Evolutionary conservation across 352 stramenopile species (phyloP), one percentile per base, ranked within the genome.

Genomic region (Globisporangium canariense): DNA sequence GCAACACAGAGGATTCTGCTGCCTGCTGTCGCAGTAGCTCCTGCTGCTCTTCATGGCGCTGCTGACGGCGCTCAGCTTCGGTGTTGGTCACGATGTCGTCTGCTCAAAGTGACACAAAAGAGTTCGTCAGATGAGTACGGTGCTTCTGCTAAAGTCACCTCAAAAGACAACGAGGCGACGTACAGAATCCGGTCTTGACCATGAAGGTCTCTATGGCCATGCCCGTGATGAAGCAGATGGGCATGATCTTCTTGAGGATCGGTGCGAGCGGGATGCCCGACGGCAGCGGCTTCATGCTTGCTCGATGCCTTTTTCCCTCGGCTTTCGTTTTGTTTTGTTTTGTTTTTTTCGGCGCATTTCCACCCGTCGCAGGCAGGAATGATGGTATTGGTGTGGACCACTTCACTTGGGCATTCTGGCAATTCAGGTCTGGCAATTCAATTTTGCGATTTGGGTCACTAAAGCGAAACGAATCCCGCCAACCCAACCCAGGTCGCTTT

Each of bases 101-200:
- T 94, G 68, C 11, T n/a, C 46, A 67, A 55, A 3, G 3, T 32
- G 20, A 66, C 32, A 28, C 36, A 28, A 38, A 25, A 28, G 18
- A 38, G 34, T 4, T 57, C 51, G 20, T 57, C 16, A 8, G 18
- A 45, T 46, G 18, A 58, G 52, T 13, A 20, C 9, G 2, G 28
- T 3, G 2, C 20, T 54, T 34, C 16, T 40, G 14, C 14, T 25
- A 46, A 7, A 7, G 13, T n/a, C 16, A 46, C 2, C 6, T 46
- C 10, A 18, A 52, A 22, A 22, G 0, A 14, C 11, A 53, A 5
- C 49, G 1, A 38, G 47, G 66, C 8, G 16, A 74, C 86, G 67
- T 71, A 95, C 86, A 95, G 67, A 95, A 95, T 36, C 84, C 86
- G 0, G 86, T 93, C 63, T 95, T 93, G 71, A 96, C 87, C 88